A percentile compares a stretch with the other conserved stretches of the same genome.
Evolutionary conservation across 2,329 filamentous ascomycete genomes (phyloP).

Genomic region (Trichoderma semiorbis): DNA sequence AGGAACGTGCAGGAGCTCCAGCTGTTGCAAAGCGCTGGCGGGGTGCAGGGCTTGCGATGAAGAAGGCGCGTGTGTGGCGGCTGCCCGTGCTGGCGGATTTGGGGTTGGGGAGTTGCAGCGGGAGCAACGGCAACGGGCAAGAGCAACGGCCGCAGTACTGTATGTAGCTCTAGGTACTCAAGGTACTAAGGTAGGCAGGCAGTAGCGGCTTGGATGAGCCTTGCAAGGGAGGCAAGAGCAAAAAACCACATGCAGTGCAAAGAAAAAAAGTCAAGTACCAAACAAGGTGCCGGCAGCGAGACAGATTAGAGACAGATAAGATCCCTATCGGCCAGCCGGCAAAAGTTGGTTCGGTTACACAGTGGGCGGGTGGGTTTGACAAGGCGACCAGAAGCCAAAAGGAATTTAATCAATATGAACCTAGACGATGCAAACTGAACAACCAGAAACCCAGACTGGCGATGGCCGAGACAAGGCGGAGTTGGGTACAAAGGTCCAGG

Average conservation of each 20-base stretch:
- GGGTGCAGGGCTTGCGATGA: conserved; percentile 5
- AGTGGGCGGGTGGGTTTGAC: not conserved
- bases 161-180: not conserved
- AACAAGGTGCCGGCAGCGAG: not conserved
- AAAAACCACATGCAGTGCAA: not conserved
- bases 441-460: not conserved
- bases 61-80: conserved; percentile 19
- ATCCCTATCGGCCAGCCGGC: conserved; percentile 1
- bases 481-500: not conserved
- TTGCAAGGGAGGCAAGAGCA: not conserved
- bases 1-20: conserved; percentile 15
- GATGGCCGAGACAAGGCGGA: not conserved
- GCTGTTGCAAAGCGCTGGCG: conserved; percentile 8
- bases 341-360: not conserved
- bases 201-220: not conserved
- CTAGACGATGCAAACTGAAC: not conserved
- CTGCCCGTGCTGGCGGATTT: conserved; percentile 10
- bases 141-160: not conserved
- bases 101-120: not conserved
- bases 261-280: not conserved
- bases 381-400: not conserved
- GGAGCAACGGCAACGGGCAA: conserved; percentile 1
- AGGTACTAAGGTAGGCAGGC: not conserved
- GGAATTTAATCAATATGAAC: not conserved
- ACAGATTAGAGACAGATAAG: not conserved